These are phyloP conservation scores for Takakia lepidozioides DNA, from an alignment of 225 moss, liverwort and hornwort species.

Conservation along the genomic window DNA sequence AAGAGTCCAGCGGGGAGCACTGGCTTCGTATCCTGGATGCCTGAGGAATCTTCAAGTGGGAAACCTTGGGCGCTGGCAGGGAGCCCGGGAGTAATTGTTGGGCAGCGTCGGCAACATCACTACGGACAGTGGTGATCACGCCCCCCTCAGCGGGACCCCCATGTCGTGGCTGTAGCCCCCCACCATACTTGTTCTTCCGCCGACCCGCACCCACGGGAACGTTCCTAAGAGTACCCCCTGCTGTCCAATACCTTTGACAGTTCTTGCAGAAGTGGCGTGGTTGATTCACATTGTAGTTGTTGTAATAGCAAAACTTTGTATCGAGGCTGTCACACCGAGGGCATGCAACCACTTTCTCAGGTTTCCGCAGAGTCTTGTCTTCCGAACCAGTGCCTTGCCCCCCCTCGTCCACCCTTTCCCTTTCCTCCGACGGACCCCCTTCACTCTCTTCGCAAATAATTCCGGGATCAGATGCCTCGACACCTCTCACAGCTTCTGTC, in stretches of 20 bases:
- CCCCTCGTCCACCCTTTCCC: constrained; percentile 17
- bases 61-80: constrained; percentile 20
- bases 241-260: constrained; percentile 65
- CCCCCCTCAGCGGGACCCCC: constrained; percentile 23
- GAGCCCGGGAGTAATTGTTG: constrained; percentile 21
- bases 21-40: constrained; percentile 22
- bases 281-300: constrained; percentile 54
- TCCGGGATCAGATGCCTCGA: constrained; percentile 10
- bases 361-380: constrained; percentile 26
- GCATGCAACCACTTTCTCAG: constrained; percentile 39
- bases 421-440: constrained; percentile 30
- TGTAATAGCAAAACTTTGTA: too few species aligned
- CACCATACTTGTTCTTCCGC: constrained; percentile 46
- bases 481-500: constrained; percentile 14
- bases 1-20: constrained; percentile 28
- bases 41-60: constrained; percentile 18
- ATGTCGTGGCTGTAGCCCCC: too few species aligned
- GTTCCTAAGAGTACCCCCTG: constrained; percentile 43
- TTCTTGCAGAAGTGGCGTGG: constrained; percentile 52
- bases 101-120: constrained; percentile 19
- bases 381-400: constrained; percentile 20
- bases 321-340: constrained; percentile 31
- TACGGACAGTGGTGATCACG: constrained; percentile 13
- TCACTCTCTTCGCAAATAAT: constrained; percentile 26
- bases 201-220: constrained; percentile 51